Evolutionary conservation across 805 yeast species (phyloP), one percentile per base, ranked within the genome.

Genomic region (Pichia californica): DNA sequence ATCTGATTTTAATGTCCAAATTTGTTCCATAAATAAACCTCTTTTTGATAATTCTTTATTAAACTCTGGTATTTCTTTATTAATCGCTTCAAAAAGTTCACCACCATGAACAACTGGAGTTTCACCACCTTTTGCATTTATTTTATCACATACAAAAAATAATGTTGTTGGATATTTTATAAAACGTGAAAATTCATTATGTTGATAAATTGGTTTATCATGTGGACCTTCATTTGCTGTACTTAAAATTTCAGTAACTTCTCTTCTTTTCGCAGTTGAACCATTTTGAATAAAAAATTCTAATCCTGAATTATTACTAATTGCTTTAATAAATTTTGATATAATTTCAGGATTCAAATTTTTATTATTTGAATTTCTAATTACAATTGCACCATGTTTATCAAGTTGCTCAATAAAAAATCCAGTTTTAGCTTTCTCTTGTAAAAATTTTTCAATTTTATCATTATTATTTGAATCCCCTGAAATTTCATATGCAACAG

Each of bases 401-500:
- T 56, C 19, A 7, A 18, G n/a, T 23, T 8, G n/a, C 3, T 33
- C n/a, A 7, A 18, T 33, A 33, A 33, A 33, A 23, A 33, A 20
- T 4, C 21, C 36, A 5, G 7, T 19, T 19, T 18, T 33, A 7
- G 36, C 21, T 8, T 4, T 18, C n/a, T 16, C 15, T 20, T 33
- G n/a, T 14, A 16, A 33, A 18, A 33, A 33, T 7, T 33, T 48
- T 8, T 50, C 5, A 20, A 23, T 15, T 14, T 11, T 21, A 15
- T 33, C 36, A 20, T 16, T 26, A 20, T 20, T 11, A 33, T 33
- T 20, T 7, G 10, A 10, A 7, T 33, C 77, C 7, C 77, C 77
- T 32, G 66, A 71, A 48, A 73, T 79, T 9, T 76, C 73, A 55
- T 66, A 65, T 46, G 43, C 71, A 10, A 63, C 69, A 0, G 68